Percentiles rank a stretch among this genome's conserved stretches.
These are phyloP conservation scores for Paracoccidioides brasiliensis DNA, from an alignment of 2,329 filamentous ascomycete genomes.

Conservation along the genomic window DNA sequence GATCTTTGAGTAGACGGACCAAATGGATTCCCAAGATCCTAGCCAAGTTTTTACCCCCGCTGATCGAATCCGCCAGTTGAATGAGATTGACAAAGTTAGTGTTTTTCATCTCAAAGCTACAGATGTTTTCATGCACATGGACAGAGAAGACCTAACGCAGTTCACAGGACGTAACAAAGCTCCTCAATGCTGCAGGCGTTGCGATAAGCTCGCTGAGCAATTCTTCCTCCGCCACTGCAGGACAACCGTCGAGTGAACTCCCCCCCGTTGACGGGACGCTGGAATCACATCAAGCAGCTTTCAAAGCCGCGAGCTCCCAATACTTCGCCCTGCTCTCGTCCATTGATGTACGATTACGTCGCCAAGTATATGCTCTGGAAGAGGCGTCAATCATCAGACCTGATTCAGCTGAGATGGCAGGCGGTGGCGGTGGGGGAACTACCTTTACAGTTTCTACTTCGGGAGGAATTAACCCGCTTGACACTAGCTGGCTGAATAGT, in stretches of 20 bases:
- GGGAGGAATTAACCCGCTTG: slow-evolving; percentile 47
- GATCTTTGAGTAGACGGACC: not conserved
- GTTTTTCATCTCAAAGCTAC: no score
- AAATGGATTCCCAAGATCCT: slow-evolving; percentile 14
- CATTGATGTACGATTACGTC: slow-evolving; percentile 60
- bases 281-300: slow-evolving; percentile 46
- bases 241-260: slow-evolving; percentile 23
- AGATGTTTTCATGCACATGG: no score
- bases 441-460: slow-evolving; percentile 12
- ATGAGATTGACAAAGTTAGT: slow-evolving; percentile 59
- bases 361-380: slow-evolving; percentile 66
- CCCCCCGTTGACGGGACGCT: slow-evolving; percentile 20
- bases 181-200: slow-evolving; percentile 47
- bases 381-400: slow-evolving; percentile 60
- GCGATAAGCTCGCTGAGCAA: slow-evolving; percentile 53
- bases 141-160: not conserved
- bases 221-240: slow-evolving; percentile 21
- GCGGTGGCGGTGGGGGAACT: slow-evolving; percentile 13
- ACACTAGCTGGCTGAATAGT: slow-evolving; percentile 83
- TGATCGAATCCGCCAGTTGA: slow-evolving; percentile 69
- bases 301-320: slow-evolving; percentile 41
- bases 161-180: slow-evolving; percentile 36
- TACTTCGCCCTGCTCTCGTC: slow-evolving; percentile 63
- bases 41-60: slow-evolving; percentile 49
- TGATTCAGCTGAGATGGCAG: slow-evolving; percentile 24